Conservation (phyloP, 2,329 filamentous ascomycete genomes). For the Hymenotorrendiella dingleyae region DNA sequence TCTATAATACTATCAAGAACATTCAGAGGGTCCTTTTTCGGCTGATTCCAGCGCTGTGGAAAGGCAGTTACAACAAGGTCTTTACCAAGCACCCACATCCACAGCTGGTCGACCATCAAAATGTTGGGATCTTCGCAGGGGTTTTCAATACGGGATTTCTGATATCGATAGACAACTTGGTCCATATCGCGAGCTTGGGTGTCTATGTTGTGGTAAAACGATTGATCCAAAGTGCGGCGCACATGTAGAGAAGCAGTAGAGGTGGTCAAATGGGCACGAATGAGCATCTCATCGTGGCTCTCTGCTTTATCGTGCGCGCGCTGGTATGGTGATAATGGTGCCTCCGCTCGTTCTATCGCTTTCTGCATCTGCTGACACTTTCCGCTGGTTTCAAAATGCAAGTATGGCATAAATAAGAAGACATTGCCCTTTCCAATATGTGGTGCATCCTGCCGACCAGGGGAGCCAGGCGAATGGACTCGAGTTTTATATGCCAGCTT, state of each 20-base stretch:
- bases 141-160: conserved; percentile 13
- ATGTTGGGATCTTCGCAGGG: conserved; percentile 22
- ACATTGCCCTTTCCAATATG: conserved; percentile 16
- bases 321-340: conserved; percentile 8
- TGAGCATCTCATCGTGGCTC: conserved; percentile 26
- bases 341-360: conserved; percentile 23
- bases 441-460: conserved; percentile 11
- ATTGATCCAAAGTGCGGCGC: conserved; percentile 41
- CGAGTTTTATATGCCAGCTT: conserved; percentile 11
- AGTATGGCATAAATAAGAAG: conserved; percentile 24
- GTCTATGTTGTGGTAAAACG: conserved; percentile 38
- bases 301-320: conserved; percentile 14
- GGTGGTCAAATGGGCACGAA: conserved; percentile 21
- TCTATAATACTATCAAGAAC: conserved; percentile 33
- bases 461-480: conserved; percentile 9
- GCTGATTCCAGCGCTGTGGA: conserved; percentile 39
- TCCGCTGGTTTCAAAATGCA: conserved; percentile 23
- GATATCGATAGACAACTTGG: conserved; percentile 27
- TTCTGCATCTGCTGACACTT: conserved; percentile 23
- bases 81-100: conserved; percentile 39
- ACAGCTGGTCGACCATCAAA: conserved; percentile 40
- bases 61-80: conserved; percentile 20
- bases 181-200: conserved; percentile 34
- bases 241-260: conserved; percentile 36
- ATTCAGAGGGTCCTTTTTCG: conserved; percentile 37